Evolutionary conservation across 371 early-diverging fungal genomes (phyloP), one percentile per base, ranked within the genome.

Genomic region (Neoconidiobolus thromboides): DNA sequence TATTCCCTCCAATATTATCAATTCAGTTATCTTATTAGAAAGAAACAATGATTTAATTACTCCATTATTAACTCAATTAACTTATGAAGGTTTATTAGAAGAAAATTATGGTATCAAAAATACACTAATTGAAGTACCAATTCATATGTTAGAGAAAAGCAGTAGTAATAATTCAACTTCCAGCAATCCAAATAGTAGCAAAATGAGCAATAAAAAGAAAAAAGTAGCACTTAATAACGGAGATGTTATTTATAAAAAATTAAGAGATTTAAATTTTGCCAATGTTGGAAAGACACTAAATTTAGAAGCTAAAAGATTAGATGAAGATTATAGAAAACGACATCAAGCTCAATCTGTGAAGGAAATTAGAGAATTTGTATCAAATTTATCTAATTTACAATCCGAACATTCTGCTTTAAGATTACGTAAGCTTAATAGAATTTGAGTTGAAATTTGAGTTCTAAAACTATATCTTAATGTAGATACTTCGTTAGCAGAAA

Each of bases 31-130:
- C 41, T 79, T 96, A 36, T 73, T 96, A 41, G 97, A 96, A 62
- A 79, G 95, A 1, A 79, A 79, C 41, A 86, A 86, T 2, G 97
- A 96, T 68, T 66, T 93, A 48, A 73, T 89, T 14, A 93, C 93
- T 1, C 94, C 93, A 2, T 69, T 96, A 48, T 83, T 91, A 65
- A 94, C 92, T 0, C 90, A 91, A 66, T 69, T 94, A 57, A 94
- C 97, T 0, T 96, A 95, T 69, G 89, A 92, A 69, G 93, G 93
- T 1, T 72, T 94, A 36, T 78, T 96, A 60, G 92, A 93, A 67
- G 87, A 87, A 64, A 76, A 76, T 3, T 81, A 80, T 60, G 79
- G 79, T 1, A 83, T 89, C 55, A 71, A 71, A 54, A 73, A 80
- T 59, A 74, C 12, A 9, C 2, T 51, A 36, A 15, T 49, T 2